Percentiles rank a stretch among this genome's conserved stretches.
Conservation (phyloP, 805 yeast genomes). For the Ogataea minuta region DNA sequence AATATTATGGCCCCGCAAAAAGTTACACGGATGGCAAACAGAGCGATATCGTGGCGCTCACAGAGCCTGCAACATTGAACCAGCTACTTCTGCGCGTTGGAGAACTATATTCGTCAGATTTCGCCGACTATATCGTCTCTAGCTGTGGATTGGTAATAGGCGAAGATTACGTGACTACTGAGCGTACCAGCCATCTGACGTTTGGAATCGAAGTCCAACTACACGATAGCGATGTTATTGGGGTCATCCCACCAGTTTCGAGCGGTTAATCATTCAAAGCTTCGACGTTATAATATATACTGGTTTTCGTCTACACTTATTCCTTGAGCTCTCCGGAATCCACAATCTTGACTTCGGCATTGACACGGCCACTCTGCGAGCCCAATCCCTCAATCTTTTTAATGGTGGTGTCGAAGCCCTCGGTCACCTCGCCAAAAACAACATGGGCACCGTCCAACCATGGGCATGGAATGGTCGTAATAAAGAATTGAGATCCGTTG, state of each 20-base stretch:
- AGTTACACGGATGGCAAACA: constrained; percentile 22
- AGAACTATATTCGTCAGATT: constrained; percentile 18
- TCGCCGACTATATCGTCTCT: constrained; percentile 20
- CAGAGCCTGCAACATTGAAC: constrained; percentile 4
- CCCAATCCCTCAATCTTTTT: constrained; percentile 75
- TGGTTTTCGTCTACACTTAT: constrained; percentile 1
- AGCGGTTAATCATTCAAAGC: constrained; percentile 22
- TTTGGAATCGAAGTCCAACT: constrained; percentile 14
- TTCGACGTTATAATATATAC: neutral
- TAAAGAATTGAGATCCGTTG: constrained; percentile 96
- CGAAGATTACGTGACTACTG: constrained; percentile 28
- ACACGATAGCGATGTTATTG: constrained; percentile 22
- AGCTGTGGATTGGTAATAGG: constrained; percentile 31
- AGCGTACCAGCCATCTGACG: constrained; percentile 6
- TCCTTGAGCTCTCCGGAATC: constrained; percentile 56
- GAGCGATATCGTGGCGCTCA: constrained; percentile 13
- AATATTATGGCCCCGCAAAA: constrained; percentile 35
- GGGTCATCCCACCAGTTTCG: constrained; percentile 34
- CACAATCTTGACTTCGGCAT: constrained; percentile 48
- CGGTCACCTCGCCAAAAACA: constrained; percentile 89
- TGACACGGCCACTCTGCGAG: constrained; percentile 46
- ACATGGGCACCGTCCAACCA: constrained; percentile 95
- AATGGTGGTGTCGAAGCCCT: constrained; percentile 80
- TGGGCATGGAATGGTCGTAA: constrained; percentile 83
- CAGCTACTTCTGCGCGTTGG: constrained; percentile 6